Percentiles rank a stretch among this genome's conserved stretches.
phyloP scores from a whole-genome alignment of 768 basidiomycete species.

The Psilocybe azurescens region DNA sequence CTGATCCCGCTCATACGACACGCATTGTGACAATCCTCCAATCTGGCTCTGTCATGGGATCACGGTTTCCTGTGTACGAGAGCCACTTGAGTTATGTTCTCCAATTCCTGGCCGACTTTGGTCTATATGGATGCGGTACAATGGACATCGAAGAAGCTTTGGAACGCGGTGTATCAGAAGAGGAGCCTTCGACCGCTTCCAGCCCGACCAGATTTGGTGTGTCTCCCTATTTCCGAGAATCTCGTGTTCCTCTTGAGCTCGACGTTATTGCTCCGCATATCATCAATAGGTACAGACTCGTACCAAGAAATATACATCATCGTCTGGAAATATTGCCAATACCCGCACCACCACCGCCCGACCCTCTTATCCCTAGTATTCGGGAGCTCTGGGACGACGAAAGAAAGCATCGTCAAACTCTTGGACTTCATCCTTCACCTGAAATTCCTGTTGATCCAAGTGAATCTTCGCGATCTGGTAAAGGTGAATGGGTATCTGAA shows the following conservation, averaged over 20 bases:
- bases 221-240: conserved; percentile 70
- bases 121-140: conserved; percentile 93
- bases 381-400: conserved; percentile 98
- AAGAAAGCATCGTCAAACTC: conserved; percentile 67
- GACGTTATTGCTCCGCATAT: conserved; percentile 85
- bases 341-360: conserved; percentile 56
- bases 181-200: conserved; percentile 30
- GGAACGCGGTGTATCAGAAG: conserved; percentile 53
- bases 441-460: conserved; percentile 74
- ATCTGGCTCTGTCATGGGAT: conserved; percentile 83
- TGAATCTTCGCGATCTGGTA: conserved; percentile 60
- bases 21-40: conserved; percentile 79
- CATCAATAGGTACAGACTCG: conserved; percentile 76
- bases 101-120: conserved; percentile 95
- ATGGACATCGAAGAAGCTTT: conserved; percentile 75
- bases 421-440: conserved; percentile 76
- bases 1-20: conserved; percentile 70
- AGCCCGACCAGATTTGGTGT: conserved; percentile 36
- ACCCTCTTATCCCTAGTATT: conserved; percentile 86
- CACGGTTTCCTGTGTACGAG: conserved; percentile 82
- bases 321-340: conserved; percentile 81
- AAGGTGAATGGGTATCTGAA: conserved; percentile 74
- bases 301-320: conserved; percentile 63
- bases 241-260: conserved; percentile 77
- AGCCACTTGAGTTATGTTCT: conserved; percentile 87